Percentiles rank a stretch among this genome's conserved stretches.
Conservation (phyloP, 2,329 filamentous ascomycete species). For the Ceratocystis colombiana region DNA sequence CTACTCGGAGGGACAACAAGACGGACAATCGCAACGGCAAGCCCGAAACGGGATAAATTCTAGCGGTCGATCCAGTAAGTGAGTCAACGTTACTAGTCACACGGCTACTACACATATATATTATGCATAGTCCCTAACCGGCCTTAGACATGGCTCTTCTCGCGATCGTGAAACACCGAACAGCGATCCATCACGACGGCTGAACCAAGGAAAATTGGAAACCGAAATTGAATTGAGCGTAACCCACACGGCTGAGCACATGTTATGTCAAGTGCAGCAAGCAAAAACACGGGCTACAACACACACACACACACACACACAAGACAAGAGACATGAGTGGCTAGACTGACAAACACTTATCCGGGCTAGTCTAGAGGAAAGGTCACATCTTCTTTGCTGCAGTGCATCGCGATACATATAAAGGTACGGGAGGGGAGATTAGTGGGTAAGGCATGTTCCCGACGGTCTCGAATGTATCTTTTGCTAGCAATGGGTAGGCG, state of each 20-base stretch:
- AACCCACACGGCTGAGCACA: too few relatives aligned
- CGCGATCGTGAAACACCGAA: background rate
- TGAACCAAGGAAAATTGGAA: background rate
- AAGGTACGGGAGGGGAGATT: background rate
- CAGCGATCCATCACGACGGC: background rate
- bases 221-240: too few relatives aligned
- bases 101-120: background rate
- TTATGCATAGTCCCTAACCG: background rate
- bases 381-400: too few relatives aligned
- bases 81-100: background rate
- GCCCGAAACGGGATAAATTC: too few relatives aligned
- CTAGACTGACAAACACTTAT: too few relatives aligned
- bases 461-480: background rate
- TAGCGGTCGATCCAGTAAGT: background rate
- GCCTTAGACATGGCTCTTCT: background rate
- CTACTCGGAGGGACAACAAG: too few relatives aligned
- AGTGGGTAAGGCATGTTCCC: background rate
- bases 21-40: too few relatives aligned
- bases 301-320: background rate
- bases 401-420: too few relatives aligned
- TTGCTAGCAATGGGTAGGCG: background rate
- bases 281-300: background rate
- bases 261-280: background rate
- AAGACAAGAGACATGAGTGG: background rate
- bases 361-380: too few relatives aligned